Conservation (phyloP, 495 filamentous ascomycete species). For the Neurospora sp. region DNA sequence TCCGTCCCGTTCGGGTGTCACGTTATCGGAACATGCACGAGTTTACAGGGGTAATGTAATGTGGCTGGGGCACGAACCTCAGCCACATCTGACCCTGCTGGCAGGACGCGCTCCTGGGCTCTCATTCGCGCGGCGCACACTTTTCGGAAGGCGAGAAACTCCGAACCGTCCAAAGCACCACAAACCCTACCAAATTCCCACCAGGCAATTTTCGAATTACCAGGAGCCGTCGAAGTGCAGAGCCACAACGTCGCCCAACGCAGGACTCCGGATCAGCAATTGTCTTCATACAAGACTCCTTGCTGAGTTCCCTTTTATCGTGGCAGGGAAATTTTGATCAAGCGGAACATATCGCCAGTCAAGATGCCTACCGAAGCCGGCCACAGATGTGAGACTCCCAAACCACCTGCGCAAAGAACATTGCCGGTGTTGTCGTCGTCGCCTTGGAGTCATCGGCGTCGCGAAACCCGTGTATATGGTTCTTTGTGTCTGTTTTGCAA, state of each 20-base stretch:
- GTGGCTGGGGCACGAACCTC: not conserved
- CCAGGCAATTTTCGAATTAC: constrained; percentile 28
- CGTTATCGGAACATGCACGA: not conserved
- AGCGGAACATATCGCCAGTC: constrained; percentile 34
- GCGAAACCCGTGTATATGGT: constrained; percentile 1
- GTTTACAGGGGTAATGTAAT: not conserved
- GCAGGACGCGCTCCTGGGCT: not conserved
- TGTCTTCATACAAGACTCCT: constrained; percentile 20
- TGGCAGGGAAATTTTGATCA: constrained; percentile 22
- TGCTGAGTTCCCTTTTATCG: constrained; percentile 23
- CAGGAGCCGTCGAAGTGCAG: constrained; percentile 19
- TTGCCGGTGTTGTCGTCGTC: constrained; percentile 1
- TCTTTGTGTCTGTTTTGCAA: not conserved
- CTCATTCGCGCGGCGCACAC: not conserved
- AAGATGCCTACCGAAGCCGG: constrained; percentile 77
- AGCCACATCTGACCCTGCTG: not conserved
- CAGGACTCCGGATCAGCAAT: constrained; percentile 26
- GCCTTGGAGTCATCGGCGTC: not conserved
- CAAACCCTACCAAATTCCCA: constrained; percentile 24
- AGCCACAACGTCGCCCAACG: constrained; percentile 30
- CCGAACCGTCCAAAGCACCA: constrained; percentile 14
- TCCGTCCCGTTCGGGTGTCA: not conserved
- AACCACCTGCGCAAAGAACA: not conserved
- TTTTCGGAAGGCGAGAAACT: constrained; percentile 10
- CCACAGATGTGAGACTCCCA: constrained; percentile 64